These are phyloP conservation scores for Irpex sp. DNA, from an alignment of 1,284 basidiomycete genomes.

Conservation along the genomic window DNA sequence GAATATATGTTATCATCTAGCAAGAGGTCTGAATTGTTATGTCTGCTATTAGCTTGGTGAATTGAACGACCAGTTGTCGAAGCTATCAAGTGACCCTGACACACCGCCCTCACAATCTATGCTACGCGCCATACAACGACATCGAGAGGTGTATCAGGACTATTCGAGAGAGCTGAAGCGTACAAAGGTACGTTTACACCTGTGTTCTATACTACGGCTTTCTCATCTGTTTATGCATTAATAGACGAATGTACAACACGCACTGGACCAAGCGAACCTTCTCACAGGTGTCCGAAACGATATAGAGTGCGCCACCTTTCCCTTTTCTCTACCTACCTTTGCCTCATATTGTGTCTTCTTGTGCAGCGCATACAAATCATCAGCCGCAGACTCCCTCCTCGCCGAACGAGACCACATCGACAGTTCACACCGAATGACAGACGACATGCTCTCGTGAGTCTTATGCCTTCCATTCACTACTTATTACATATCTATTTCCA, in stretches of 20 bases:
- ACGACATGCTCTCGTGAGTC: slow-evolving; percentile 83
- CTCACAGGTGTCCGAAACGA: slow-evolving; percentile 93
- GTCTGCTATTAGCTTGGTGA: slow-evolving; percentile 64
- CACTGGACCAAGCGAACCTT: slow-evolving; percentile 84
- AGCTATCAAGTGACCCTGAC: slow-evolving; percentile 66
- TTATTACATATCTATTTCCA: not conserved
- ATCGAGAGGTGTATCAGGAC: slow-evolving; percentile 88
- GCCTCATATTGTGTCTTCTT: not conserved
- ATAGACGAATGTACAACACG: slow-evolving; percentile 79
- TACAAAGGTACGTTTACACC: slow-evolving; percentile 64
- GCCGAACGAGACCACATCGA: slow-evolving; percentile 89
- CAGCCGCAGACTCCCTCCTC: slow-evolving; percentile 83
- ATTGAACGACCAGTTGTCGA: slow-evolving; percentile 73
- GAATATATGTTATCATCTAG: not conserved
- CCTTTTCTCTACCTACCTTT: not conserved
- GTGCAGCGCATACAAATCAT: slow-evolving; percentile 81
- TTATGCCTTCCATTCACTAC: not conserved
- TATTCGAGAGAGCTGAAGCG: slow-evolving; percentile 80
- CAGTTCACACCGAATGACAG: slow-evolving; percentile 92
- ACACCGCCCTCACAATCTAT: slow-evolving; percentile 81
- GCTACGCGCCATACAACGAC: slow-evolving; percentile 86
- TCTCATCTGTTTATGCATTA: not conserved
- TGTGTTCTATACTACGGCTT: not conserved
- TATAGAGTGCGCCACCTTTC: slow-evolving; percentile 68
- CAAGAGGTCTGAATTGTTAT: not conserved